Evolutionary conservation across 164 flowering plant genomes (phyloP).

Genomic region (grape (Vitis vinifera)): ASM3070453v1 NC_081816.1:551001-551500

Average conservation of each 20-base stretch:
- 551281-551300: background rate
- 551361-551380: slow-evolving; percentile 40
- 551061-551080: slow-evolving; percentile 31
- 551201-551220: slow-evolving; percentile 36
- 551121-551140: slow-evolving; percentile 31
- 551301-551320: no score
- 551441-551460: slow-evolving; percentile 34
- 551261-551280: background rate
- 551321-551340: no score
- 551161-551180: slow-evolving; percentile 32
- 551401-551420: slow-evolving; percentile 39
- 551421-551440: slow-evolving; percentile 45
- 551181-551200: slow-evolving; percentile 36
- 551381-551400: slow-evolving; percentile 31
- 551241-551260: slow-evolving; percentile 27
- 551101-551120: slow-evolving; percentile 41
- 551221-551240: slow-evolving; percentile 35
- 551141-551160: slow-evolving; percentile 30
- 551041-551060: no score
- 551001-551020: no score
- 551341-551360: slow-evolving; percentile 23
- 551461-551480: slow-evolving; percentile 35
- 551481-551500: slow-evolving; percentile 37
- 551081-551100: slow-evolving; percentile 36
- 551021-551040: no score